Percentiles rank a stretch among this genome's conserved stretches.
Conservation (phyloP, 768 basidiomycete genomes). For the Psilocybe subaeruginosa region DNA sequence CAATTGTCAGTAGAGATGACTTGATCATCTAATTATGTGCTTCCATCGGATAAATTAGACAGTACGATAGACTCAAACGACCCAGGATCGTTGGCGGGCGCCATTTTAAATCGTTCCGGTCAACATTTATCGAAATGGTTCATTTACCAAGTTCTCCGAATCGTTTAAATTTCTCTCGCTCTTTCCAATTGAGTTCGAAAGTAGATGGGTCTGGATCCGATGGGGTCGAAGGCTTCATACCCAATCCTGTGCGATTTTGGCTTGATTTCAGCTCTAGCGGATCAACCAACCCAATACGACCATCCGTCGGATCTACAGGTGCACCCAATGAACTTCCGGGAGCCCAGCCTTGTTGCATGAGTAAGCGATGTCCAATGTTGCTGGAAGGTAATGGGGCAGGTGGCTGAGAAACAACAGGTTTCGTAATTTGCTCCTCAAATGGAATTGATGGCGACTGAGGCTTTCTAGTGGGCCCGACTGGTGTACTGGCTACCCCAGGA, state of each 20-base stretch:
- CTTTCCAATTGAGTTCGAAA: conserved; percentile 17
- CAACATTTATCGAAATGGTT: neutral
- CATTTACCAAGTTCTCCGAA: conserved; percentile 12
- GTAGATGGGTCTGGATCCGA: neutral
- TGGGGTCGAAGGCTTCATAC: conserved; percentile 33
- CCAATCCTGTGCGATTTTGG: conserved; percentile 57
- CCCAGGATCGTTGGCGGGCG: too few relatives aligned
- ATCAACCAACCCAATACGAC: conserved; percentile 48
- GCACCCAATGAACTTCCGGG: conserved; percentile 63
- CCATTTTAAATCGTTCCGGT: neutral
- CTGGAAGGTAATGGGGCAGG: conserved; percentile 52
- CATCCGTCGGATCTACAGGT: conserved; percentile 29
- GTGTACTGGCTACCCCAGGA: conserved; percentile 45
- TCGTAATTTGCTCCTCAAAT: neutral
- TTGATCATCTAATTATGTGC: too few relatives aligned
- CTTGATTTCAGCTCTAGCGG: conserved; percentile 55
- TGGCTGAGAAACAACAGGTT: conserved; percentile 37
- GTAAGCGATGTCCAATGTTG: conserved; percentile 70
- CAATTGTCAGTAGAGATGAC: too few relatives aligned
- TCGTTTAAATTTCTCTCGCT: conserved; percentile 24
- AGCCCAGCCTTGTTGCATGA: conserved; percentile 78
- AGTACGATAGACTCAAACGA: too few relatives aligned
- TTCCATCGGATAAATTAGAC: too few relatives aligned
- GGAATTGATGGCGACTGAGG: neutral
- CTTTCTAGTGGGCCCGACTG: conserved; percentile 13